A percentile compares a stretch with the other conserved stretches of the same genome.
phyloP scores from a whole-genome alignment of 2,329 filamentous ascomycete species.

The Beauveria rudraprayagi region DNA sequence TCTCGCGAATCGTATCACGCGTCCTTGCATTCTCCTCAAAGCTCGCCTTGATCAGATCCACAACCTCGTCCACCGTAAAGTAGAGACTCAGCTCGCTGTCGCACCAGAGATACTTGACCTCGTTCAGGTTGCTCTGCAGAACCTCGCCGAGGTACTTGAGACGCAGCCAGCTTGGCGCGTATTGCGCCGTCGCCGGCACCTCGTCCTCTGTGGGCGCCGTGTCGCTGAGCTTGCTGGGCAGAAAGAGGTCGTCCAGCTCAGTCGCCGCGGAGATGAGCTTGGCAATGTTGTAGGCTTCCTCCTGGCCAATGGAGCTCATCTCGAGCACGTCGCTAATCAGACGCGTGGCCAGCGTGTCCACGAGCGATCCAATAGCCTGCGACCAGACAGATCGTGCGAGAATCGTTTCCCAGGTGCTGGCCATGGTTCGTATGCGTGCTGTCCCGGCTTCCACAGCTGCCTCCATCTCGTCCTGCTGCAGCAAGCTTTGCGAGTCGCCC shows the following conservation, averaged over 20 bases:
- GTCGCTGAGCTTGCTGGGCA: slow-evolving; percentile 33
- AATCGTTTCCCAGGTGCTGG: slow-evolving; percentile 48
- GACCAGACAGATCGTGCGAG: slow-evolving; percentile 54
- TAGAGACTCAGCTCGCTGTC: slow-evolving; percentile 59
- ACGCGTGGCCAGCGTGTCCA: slow-evolving; percentile 51
- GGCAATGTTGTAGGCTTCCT: slow-evolving; percentile 55
- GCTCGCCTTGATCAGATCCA: slow-evolving; percentile 54
- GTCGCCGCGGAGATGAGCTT: slow-evolving; percentile 50
- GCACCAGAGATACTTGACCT: slow-evolving; percentile 55
- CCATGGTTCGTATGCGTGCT: slow-evolving; percentile 44
- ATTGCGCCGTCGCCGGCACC: slow-evolving; percentile 50
- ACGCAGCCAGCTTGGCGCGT: slow-evolving; percentile 53
- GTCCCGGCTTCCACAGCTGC: slow-evolving; percentile 46
- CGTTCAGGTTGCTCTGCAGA: slow-evolving; percentile 57
- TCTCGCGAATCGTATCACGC: slow-evolving; percentile 50
- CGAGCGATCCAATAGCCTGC: slow-evolving; percentile 53
- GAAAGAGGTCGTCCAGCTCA: slow-evolving; percentile 52
- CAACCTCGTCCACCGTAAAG: slow-evolving; percentile 51
- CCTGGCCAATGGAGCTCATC: slow-evolving; percentile 51
- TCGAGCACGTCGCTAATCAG: slow-evolving; percentile 55
- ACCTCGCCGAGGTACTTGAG: slow-evolving; percentile 58
- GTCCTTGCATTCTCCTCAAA: slow-evolving; percentile 56
- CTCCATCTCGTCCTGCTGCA: slow-evolving; percentile 48
- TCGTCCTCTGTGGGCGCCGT: slow-evolving; percentile 25
- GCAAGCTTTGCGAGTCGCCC: slow-evolving; percentile 51